Conservation (phyloP, 2,329 filamentous ascomycete genomes). For the Septoria linicola region DNA sequence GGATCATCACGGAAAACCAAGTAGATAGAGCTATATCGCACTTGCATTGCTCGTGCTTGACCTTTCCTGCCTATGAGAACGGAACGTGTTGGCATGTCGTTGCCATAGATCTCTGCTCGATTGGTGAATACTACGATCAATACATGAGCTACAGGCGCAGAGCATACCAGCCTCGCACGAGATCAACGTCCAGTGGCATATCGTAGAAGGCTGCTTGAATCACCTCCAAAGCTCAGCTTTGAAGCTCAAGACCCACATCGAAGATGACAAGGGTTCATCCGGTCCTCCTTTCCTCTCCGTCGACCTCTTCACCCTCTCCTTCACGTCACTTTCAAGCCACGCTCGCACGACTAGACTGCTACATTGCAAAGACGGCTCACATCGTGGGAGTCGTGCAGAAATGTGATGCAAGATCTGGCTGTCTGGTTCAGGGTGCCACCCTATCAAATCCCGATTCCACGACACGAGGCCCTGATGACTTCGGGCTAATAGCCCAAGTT, state of each 20-base stretch:
- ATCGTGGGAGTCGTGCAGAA: background rate
- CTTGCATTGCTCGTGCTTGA: too few species aligned
- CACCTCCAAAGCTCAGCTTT: too few species aligned
- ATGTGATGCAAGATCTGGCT: background rate
- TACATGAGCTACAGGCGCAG: too few species aligned
- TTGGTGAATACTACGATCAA: too few species aligned
- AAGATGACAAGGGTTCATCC: background rate
- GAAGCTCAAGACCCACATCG: too few species aligned
- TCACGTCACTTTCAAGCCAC: background rate
- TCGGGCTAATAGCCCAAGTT: background rate
- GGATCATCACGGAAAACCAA: constrained; percentile 24
- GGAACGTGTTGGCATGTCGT: too few species aligned
- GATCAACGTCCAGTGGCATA: too few species aligned
- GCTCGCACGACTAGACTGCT: background rate
- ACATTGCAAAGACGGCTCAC: background rate
- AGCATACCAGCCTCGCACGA: too few species aligned
- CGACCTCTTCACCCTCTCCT: background rate
- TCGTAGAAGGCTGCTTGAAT: too few species aligned
- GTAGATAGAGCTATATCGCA: constrained; percentile 10
- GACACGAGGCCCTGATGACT: background rate
- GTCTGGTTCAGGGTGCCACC: background rate
- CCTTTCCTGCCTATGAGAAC: too few species aligned
- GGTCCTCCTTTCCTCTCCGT: background rate
- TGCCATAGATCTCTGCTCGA: too few species aligned
- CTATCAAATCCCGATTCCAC: background rate